These are phyloP conservation scores for Pseudopediastrum boryanum DNA, from an alignment of 139 green algal species.

Conservation along the genomic window DNA sequence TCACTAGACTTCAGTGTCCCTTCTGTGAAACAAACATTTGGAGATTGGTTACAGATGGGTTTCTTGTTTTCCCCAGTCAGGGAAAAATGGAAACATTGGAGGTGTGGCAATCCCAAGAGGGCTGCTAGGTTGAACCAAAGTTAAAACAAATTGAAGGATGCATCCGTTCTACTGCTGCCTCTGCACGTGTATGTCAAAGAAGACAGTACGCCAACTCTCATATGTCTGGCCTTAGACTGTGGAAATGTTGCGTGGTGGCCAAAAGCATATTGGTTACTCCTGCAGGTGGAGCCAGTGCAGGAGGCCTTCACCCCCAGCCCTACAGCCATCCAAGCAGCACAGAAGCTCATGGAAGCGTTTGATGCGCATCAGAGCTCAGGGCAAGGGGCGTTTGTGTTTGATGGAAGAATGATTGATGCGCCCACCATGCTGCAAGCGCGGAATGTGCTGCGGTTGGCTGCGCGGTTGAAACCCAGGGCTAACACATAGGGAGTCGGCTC, in stretches of 20 bases:
- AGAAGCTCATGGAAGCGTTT: constrained; percentile 35
- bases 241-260: not conserved
- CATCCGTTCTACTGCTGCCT: not conserved
- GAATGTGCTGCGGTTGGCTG: constrained; percentile 40
- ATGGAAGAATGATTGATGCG: constrained; percentile 47
- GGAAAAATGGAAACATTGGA: too few relatives aligned
- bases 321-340: constrained; percentile 20
- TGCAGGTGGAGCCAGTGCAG: constrained; percentile 38
- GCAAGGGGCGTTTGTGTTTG: constrained; percentile 44
- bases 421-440: constrained; percentile 45
- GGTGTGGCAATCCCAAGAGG: too few relatives aligned
- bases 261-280: not conserved
- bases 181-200: not conserved
- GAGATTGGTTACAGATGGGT: too few relatives aligned
- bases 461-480: constrained; percentile 16
- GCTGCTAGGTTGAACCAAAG: too few relatives aligned
- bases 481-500: too few relatives aligned
- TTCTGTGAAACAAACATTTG: too few relatives aligned
- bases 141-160: not conserved
- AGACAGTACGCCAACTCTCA: too few relatives aligned
- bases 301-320: constrained; percentile 37
- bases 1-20: too few relatives aligned
- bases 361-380: constrained; percentile 40
- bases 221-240: too few relatives aligned
- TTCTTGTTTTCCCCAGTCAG: too few relatives aligned